Base-by-base conservation (phyloP, 176 grass and related monocot genomes). In the Themeda triandra region DNA sequence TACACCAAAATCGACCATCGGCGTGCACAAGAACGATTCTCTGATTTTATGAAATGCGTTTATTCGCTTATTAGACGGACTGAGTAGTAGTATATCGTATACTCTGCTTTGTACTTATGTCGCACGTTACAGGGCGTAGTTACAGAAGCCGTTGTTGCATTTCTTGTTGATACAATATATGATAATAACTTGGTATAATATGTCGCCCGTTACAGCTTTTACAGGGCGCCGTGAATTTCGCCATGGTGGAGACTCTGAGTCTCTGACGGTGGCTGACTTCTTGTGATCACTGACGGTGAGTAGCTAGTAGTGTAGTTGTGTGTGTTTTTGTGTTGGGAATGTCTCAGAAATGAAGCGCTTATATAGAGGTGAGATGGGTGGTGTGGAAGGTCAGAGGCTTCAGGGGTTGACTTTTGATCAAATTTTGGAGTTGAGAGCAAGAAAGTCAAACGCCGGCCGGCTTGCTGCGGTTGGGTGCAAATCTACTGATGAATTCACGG, bases 81-180 rank as follows among this genome's bases (percentile, higher is more conserved):
- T 3, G 2, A 37, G 36, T 37, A 35, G 2, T 35, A 37, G 36
- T n/a, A n/a, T 37, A 37, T 37, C 36, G 36, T 37, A 37, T 37
- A 37, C 36, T 37, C 36, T 37, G 36, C 7, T 40, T 2, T 40
- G 5, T 40, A 10, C 6, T 0, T 40, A 10, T 40, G 4, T 40
- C 39, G 8, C 19, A n/a, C 56, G n/a, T 25, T 60, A 60, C 23
- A 60, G 10, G 56, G 73, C 75, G 10, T 85, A 78, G 27, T 78
- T 6, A 25, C 74, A 85, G 45, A 85, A 78, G 35, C 75, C 83
- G 3, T 70, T 19, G 75, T 0, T 60, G 65, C 83, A 85, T 21
- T 56, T 85, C 2, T 69, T 70, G 64, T 5, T 8, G 83, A 40
- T 40, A 9, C 4, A 6, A n/a, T 37, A 37, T 37, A 37, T 35